Conservation (phyloP, 805 yeast genomes). For the Grigorovia transvaalensis region DNA sequence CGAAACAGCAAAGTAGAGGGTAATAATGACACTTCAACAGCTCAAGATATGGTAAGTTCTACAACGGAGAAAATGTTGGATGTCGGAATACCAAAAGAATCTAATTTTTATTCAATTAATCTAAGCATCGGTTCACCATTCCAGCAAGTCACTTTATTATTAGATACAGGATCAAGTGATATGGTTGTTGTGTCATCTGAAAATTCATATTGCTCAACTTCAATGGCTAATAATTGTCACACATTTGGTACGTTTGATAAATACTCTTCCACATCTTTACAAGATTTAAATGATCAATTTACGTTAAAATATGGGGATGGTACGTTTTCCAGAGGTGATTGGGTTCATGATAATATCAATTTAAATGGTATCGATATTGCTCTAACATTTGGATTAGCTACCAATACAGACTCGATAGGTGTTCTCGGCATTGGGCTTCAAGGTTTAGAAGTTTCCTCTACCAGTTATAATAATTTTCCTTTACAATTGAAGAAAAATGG, state of each 20-base stretch:
- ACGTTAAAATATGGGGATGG: slow-evolving; percentile 44
- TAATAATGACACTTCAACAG: not conserved
- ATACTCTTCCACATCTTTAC: slow-evolving; percentile 15
- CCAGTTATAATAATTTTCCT: slow-evolving; percentile 59
- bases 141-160: slow-evolving; percentile 43
- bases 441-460: slow-evolving; percentile 46
- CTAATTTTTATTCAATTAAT: slow-evolving; percentile 35
- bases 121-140: slow-evolving; percentile 46
- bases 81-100: not conserved
- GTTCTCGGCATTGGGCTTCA: slow-evolving; percentile 48
- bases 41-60: not conserved
- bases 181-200: slow-evolving; percentile 38
- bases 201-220: slow-evolving; percentile 26
- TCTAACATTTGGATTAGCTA: slow-evolving; percentile 67
- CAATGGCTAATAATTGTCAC: slow-evolving; percentile 11
- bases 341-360: slow-evolving; percentile 45
- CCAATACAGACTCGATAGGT: slow-evolving; percentile 52
- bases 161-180: slow-evolving; percentile 76
- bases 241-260: slow-evolving; percentile 14
- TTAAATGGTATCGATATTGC: slow-evolving; percentile 40
- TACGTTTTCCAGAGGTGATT: slow-evolving; percentile 33
- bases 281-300: slow-evolving; percentile 29
- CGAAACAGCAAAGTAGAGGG: not conserved
- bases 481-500: slow-evolving; percentile 48
- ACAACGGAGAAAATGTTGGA: not conserved